phyloP scores from a whole-genome alignment of 441 rosid species.

The Erysimum pusillum region DNA sequence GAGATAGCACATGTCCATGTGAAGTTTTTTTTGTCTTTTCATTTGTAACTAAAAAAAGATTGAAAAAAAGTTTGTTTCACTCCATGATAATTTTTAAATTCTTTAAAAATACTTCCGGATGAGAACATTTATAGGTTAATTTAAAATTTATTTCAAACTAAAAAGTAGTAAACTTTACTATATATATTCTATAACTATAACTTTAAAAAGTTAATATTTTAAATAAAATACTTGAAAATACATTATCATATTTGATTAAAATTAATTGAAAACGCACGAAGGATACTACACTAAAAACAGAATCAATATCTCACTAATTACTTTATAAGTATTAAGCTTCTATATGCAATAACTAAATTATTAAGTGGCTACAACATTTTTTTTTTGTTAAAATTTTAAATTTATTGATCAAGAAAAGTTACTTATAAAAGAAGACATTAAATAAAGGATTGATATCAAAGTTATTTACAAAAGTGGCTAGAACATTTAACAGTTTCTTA shows the following conservation, averaged over 20 bases:
- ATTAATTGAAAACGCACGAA: conserved; percentile 2
- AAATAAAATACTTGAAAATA: background rate
- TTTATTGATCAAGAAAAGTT: no score
- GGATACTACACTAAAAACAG: background rate
- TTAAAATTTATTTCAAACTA: no score
- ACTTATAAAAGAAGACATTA: no score
- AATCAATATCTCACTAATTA: background rate
- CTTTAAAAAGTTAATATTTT: background rate
- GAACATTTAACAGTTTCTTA: background rate
- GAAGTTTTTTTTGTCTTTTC: background rate
- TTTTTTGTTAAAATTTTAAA: no score
- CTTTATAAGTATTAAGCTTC: background rate
- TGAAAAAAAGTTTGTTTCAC: background rate
- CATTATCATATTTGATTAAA: background rate
- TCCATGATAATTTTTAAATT: background rate
- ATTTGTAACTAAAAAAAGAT: no score
- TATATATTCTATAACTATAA: background rate
- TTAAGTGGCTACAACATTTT: background rate
- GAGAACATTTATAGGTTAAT: background rate
- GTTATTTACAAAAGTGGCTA: background rate
- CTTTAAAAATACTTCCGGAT: background rate
- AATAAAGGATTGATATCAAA: no score
- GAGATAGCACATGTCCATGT: conserved; percentile 35
- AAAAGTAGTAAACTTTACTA: background rate
- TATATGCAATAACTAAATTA: no score